Evolutionary conservation across 352 stramenopile species (phyloP), one percentile per base, ranked within the genome.

Genomic region (Globisporangium apiculatum): DNA sequence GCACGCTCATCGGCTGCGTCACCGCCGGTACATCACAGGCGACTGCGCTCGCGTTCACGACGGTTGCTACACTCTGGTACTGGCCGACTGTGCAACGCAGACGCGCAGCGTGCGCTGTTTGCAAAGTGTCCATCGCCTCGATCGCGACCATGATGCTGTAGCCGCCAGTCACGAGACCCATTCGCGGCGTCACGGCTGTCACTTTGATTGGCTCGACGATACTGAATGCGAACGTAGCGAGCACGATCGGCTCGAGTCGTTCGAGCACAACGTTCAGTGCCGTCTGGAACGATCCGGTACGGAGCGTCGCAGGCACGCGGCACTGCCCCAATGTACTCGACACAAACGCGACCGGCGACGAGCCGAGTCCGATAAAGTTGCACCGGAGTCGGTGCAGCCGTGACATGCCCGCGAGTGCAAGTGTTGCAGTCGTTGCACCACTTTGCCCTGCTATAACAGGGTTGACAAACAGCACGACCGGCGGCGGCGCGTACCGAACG

Each of bases 61-160:
- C n/a, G 7, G 6, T 41, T 35, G 50, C 50, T 10, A 45, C 7
- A 31, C 31, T 57, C 46, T 62, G 48, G 5, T 46, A 53, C 38
- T 40, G 42, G 6, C 74, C 74, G 49, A 83, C 58, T 7, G 57
- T 61, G 24, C 74, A 83, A 51, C 67, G 50, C 18, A 83, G 38
- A 1, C n/a, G 36, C 15, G 10, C 37, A 56, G 50, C 15, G 1
- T 7, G 6, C 4, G 42, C n/a, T 9, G 10, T 43, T 24, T 43
- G 38, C 17, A 58, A 18, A 9, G 64, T 3, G n/a, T 45, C 36
- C 4, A 55, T 58, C 18, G 53, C 57, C 5, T 14, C 11, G 7
- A 12, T 49, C 41, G 24, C 35, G 3, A 64, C 9, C 17, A 38
- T 46, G 37, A 64, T 24, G 40, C 51, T 24, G 37, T 58, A 64